Evolutionary conservation across 805 yeast genomes (phyloP).

Genomic region (Ogataea methanolica): DNA sequence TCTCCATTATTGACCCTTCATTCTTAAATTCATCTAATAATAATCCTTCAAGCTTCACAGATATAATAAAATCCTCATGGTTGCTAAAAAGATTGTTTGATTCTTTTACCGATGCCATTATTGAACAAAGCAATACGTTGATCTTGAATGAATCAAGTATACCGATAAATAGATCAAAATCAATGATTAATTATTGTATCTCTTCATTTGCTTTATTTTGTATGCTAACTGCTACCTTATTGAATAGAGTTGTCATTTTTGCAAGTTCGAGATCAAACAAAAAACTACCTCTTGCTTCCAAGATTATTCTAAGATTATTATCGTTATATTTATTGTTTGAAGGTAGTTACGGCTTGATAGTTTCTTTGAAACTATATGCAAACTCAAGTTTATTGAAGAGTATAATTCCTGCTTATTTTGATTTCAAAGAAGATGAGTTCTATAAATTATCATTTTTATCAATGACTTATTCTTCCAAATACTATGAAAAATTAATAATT

Average conservation of each 20-base stretch:
- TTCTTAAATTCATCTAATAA: no score
- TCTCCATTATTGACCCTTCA: slow-evolving; percentile 14
- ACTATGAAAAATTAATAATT: slow-evolving; percentile 10
- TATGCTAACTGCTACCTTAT: slow-evolving; percentile 51
- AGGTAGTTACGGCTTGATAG: slow-evolving; percentile 34
- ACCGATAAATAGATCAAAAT: slow-evolving; percentile 30
- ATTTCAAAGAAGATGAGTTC: slow-evolving; percentile 21
- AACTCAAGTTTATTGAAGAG: slow-evolving; percentile 5
- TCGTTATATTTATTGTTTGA: slow-evolving; percentile 32
- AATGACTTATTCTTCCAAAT: slow-evolving; percentile 19
- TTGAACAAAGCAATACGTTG: slow-evolving; percentile 23
- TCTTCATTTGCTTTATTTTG: slow-evolving; percentile 49
- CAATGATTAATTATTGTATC: slow-evolving; percentile 45
- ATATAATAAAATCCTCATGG: slow-evolving; percentile 19
- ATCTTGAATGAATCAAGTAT: slow-evolving; percentile 19
- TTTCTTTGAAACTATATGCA: slow-evolving; percentile 25
- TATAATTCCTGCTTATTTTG: slow-evolving; percentile 18
- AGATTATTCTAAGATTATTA: slow-evolving; percentile 33
- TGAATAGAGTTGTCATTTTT: slow-evolving; percentile 56
- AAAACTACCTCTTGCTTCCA: slow-evolving; percentile 28
- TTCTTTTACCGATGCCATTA: slow-evolving; percentile 30
- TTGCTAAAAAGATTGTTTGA: slow-evolving; percentile 21
- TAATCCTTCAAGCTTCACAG: slow-evolving; percentile 5
- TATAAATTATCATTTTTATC: slow-evolving; percentile 23
- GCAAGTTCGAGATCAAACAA: slow-evolving; percentile 45